phyloP scores from a whole-genome alignment of 805 yeast species.

The Candida qinlingensis region DNA sequence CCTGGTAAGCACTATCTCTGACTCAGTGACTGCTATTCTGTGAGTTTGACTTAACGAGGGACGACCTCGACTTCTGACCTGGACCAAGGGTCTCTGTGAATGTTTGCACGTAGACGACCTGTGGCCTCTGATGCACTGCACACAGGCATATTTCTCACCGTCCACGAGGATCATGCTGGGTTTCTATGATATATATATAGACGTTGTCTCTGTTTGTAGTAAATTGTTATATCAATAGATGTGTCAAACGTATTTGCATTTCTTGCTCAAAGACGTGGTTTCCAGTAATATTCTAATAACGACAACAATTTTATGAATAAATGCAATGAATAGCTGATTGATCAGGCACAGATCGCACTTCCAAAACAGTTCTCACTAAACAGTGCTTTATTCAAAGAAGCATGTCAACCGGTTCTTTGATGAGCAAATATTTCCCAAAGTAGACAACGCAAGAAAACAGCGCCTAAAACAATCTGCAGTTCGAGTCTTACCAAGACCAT shows the following conservation, averaged over 20 bases:
- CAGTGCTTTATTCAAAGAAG: too few relatives aligned
- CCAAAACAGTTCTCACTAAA: too few relatives aligned
- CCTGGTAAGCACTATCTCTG: slow-evolving; percentile 15
- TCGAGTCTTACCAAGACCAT: too few relatives aligned
- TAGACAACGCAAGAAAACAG: neutral
- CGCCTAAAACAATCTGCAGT: neutral
- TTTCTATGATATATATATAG: too few relatives aligned
- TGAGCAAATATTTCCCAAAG: slow-evolving; percentile 11
- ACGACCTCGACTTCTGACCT: slow-evolving; percentile 73
- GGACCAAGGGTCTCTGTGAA: slow-evolving; percentile 62
- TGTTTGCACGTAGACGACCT: slow-evolving; percentile 76
- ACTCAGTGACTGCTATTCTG: slow-evolving; percentile 25
- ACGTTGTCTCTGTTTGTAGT: too few relatives aligned
- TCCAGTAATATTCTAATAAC: too few relatives aligned
- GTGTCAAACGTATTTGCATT: too few relatives aligned
- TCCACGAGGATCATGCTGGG: slow-evolving; percentile 59
- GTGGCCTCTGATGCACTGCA: slow-evolving; percentile 80
- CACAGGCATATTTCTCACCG: slow-evolving; percentile 68
- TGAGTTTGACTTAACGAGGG: slow-evolving; percentile 46
- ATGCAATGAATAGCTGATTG: too few relatives aligned
- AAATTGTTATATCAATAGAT: too few relatives aligned
- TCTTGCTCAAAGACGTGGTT: too few relatives aligned
- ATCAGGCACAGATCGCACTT: too few relatives aligned
- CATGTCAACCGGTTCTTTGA: neutral
- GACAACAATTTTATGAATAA: too few relatives aligned